These are phyloP conservation scores for Neonectria neomacrospora DNA, from an alignment of 2,329 filamentous ascomycete genomes.

Conservation along the genomic window DNA sequence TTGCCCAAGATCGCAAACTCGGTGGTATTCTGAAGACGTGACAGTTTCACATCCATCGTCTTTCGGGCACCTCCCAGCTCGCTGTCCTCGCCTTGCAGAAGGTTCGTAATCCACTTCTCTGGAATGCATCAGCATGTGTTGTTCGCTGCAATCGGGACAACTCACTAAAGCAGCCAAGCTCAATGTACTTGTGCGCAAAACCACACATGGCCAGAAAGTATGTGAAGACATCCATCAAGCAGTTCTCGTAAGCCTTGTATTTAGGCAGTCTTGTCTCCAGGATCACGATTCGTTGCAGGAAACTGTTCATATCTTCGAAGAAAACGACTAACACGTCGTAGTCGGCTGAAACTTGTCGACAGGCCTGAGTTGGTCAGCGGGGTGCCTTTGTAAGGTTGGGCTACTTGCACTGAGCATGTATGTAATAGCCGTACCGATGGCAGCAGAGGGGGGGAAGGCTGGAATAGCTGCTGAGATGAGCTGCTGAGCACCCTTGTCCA, in stretches of 20 bases:
- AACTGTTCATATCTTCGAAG: slow-evolving; percentile 52
- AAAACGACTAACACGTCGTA: slow-evolving; percentile 54
- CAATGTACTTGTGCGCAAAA: slow-evolving; percentile 49
- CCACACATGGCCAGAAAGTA: slow-evolving; percentile 48
- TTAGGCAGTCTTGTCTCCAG: slow-evolving; percentile 48
- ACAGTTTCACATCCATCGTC: slow-evolving; percentile 43
- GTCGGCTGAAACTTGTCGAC: slow-evolving; percentile 48
- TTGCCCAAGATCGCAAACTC: slow-evolving; percentile 49
- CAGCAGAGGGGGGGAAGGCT: slow-evolving; percentile 48
- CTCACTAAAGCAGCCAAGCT: slow-evolving; percentile 48
- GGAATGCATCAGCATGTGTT: slow-evolving; percentile 7
- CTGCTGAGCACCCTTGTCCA: slow-evolving; percentile 46
- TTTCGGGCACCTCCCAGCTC: slow-evolving; percentile 47
- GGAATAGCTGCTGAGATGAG: slow-evolving; percentile 45
- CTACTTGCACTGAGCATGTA: slow-evolving; percentile 44
- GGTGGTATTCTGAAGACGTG: slow-evolving; percentile 47
- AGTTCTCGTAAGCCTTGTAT: slow-evolving; percentile 46
- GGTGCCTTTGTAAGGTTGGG: background rate
- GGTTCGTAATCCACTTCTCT: slow-evolving; percentile 48
- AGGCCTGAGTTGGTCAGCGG: slow-evolving; percentile 35
- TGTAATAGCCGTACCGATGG: slow-evolving; percentile 49
- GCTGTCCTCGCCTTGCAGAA: slow-evolving; percentile 46
- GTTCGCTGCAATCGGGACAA: background rate
- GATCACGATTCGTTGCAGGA: slow-evolving; percentile 49
- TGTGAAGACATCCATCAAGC: slow-evolving; percentile 52